Conservation (phyloP, 2,329 filamentous ascomycete genomes). For the Trichoderma atroviride region DNA sequence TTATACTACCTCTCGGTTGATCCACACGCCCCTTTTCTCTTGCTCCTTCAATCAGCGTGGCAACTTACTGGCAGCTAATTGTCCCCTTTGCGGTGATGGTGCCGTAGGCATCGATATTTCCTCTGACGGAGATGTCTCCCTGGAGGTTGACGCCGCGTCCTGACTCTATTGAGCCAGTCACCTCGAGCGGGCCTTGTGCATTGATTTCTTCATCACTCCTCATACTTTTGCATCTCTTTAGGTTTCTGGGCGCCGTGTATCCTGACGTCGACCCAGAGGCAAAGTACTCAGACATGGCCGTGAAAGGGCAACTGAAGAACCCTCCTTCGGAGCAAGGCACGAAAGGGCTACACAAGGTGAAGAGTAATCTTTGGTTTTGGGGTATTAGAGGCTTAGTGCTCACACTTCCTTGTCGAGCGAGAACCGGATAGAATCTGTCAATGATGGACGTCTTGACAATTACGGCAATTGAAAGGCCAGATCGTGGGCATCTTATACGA, state of each 20-base stretch:
- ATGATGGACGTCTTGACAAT: slow-evolving; percentile 9
- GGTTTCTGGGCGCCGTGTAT: slow-evolving; percentile 31
- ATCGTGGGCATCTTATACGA: slow-evolving; percentile 24
- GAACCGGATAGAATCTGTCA: slow-evolving; percentile 10
- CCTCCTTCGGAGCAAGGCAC: background rate
- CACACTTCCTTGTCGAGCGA: slow-evolving; percentile 16
- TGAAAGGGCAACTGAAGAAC: background rate
- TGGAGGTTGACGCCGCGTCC: slow-evolving; percentile 49
- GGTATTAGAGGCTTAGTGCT: slow-evolving; percentile 17
- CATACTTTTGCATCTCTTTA: slow-evolving; percentile 44
- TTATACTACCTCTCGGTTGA: slow-evolving; percentile 29
- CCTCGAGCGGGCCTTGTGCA: slow-evolving; percentile 50
- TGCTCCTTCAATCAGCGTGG: slow-evolving; percentile 36
- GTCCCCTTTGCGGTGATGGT: slow-evolving; percentile 47
- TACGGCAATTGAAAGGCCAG: background rate
- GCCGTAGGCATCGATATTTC: slow-evolving; percentile 52
- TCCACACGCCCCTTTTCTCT: background rate
- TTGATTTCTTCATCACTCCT: slow-evolving; percentile 46
- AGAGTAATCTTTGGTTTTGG: background rate
- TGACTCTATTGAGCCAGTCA: slow-evolving; percentile 51
- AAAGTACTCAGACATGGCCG: slow-evolving; percentile 36
- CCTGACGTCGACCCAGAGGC: slow-evolving; percentile 32
- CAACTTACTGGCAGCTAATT: slow-evolving; percentile 47
- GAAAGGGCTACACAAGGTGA: background rate
- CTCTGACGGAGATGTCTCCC: slow-evolving; percentile 49